Percentiles rank a stretch among this genome's conserved stretches.
These are phyloP conservation scores for Candida pseudoviswanathii DNA, from an alignment of 1,139 yeast genomes.

Conservation along the genomic window DNA sequence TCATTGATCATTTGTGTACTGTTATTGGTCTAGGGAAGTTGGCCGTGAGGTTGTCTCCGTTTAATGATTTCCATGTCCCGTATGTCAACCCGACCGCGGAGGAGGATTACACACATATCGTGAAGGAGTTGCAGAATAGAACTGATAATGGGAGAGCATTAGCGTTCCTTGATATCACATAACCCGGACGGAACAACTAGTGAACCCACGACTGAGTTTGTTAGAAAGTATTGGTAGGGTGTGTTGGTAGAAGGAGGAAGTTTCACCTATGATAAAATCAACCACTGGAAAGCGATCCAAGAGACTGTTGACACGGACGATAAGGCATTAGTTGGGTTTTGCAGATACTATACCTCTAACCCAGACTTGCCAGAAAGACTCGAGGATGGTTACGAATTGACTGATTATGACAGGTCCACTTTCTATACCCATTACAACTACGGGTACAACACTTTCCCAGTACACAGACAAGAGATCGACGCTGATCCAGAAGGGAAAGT, in stretches of 20 bases:
- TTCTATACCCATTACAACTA: slow-evolving; percentile 24
- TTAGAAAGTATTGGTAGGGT: slow-evolving; percentile 50
- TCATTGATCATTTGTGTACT: slow-evolving; percentile 51
- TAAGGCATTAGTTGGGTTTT: slow-evolving; percentile 46
- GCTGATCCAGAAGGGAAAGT: slow-evolving; percentile 20
- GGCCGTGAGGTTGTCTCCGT: slow-evolving; percentile 65
- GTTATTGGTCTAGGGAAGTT: slow-evolving; percentile 42
- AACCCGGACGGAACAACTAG: slow-evolving; percentile 16
- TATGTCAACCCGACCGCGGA: slow-evolving; percentile 31
- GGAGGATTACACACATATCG: slow-evolving; percentile 35
- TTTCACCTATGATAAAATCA: slow-evolving; percentile 28
- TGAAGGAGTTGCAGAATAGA: slow-evolving; percentile 40
- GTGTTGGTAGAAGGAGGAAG: slow-evolving; percentile 49
- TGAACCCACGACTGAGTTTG: slow-evolving; percentile 24
- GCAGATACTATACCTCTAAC: slow-evolving; percentile 51
- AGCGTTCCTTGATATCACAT: slow-evolving; percentile 51
- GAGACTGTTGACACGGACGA: slow-evolving; percentile 31
- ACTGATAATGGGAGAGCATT: slow-evolving; percentile 38
- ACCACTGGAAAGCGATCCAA: slow-evolving; percentile 18
- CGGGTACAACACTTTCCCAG: slow-evolving; percentile 28
- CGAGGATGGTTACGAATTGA: slow-evolving; percentile 42
- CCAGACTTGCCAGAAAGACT: slow-evolving; percentile 55
- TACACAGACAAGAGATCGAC: slow-evolving; percentile 13
- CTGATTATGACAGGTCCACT: slow-evolving; percentile 25
- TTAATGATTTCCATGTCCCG: slow-evolving; percentile 44